phyloP scores from a whole-genome alignment of 768 basidiomycete genomes.

The Phanerochaete sordida region DNA sequence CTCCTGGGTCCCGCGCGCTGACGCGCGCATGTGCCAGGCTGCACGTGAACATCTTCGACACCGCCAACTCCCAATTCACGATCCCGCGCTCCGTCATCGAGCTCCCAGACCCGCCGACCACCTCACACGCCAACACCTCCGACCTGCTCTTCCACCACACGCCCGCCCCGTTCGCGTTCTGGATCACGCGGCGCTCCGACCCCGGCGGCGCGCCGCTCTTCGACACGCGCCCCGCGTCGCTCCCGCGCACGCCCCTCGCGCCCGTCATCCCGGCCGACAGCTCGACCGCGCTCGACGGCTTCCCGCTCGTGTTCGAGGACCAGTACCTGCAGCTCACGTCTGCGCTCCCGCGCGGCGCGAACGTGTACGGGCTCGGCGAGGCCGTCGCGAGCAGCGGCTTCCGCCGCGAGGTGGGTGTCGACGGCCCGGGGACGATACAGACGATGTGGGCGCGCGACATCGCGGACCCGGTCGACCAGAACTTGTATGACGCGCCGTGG shows the following conservation, averaged over 20 bases:
- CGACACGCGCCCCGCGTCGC: slow-evolving; percentile 62
- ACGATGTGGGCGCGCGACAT: slow-evolving; percentile 65
- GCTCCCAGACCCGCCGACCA: slow-evolving; percentile 33
- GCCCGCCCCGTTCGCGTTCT: slow-evolving; percentile 67
- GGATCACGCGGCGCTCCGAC: slow-evolving; percentile 70
- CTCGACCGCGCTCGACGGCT: slow-evolving; percentile 55
- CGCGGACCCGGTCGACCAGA: slow-evolving; percentile 62
- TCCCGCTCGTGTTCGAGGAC: slow-evolving; percentile 75
- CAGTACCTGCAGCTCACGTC: slow-evolving; percentile 76
- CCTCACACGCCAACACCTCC: slow-evolving; percentile 37
- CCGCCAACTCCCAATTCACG: slow-evolving; percentile 57
- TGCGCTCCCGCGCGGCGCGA: slow-evolving; percentile 59
- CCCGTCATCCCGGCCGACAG: slow-evolving; percentile 47
- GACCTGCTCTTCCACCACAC: slow-evolving; percentile 72
- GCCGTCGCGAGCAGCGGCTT: slow-evolving; percentile 67
- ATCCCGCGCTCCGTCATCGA: slow-evolving; percentile 53
- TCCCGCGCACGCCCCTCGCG: slow-evolving; percentile 56
- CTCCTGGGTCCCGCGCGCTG: background rate
- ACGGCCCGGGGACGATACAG: slow-evolving; percentile 59
- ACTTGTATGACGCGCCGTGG: slow-evolving; percentile 48
- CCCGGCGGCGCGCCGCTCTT: slow-evolving; percentile 57
- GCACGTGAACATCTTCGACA: slow-evolving; percentile 67
- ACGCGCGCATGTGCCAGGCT: slow-evolving; percentile 36
- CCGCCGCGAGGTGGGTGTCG: slow-evolving; percentile 52
- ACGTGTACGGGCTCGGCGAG: slow-evolving; percentile 80